phyloP scores from a whole-genome alignment of 345 rosid genomes.

The Lumnitzera littorea region DNA sequence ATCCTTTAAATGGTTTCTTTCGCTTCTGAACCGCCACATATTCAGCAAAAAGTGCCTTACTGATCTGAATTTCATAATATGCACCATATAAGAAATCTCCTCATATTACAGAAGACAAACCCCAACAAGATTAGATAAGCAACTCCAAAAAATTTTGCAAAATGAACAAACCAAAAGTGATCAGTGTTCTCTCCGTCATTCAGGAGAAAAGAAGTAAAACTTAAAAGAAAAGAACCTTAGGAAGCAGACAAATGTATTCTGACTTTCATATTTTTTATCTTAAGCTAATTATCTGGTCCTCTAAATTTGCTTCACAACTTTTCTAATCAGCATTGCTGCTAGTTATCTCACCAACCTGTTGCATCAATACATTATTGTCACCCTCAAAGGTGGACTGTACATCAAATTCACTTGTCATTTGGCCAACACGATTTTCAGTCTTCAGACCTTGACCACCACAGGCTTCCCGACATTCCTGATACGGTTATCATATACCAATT shows the following conservation, averaged over 20 bases:
- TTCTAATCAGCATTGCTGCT: not conserved
- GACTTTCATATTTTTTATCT: too few species aligned
- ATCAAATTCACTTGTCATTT: slow-evolving; percentile 76
- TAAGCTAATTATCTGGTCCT: too few species aligned
- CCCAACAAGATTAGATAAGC: not conserved
- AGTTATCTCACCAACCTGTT: slow-evolving; percentile 49
- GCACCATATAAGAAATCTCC: slow-evolving; percentile 3
- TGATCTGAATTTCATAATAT: slow-evolving; percentile 40
- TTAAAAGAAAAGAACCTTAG: too few species aligned
- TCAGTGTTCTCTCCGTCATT: too few species aligned
- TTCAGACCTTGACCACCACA: slow-evolving; percentile 94
- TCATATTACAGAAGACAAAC: not conserved
- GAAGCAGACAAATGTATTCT: too few species aligned
- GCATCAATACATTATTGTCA: slow-evolving; percentile 88
- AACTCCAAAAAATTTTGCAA: too few species aligned
- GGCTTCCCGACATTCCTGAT: slow-evolving; percentile 96
- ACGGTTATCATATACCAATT: slow-evolving; percentile 3
- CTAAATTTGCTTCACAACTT: not conserved
- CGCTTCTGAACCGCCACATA: slow-evolving; percentile 55
- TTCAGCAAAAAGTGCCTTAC: slow-evolving; percentile 88
- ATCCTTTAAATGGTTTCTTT: slow-evolving; percentile 54
- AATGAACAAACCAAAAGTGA: not conserved
- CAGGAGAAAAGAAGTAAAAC: too few species aligned
- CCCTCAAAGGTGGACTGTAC: slow-evolving; percentile 95
- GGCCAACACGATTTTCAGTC: slow-evolving; percentile 86